Evolutionary conservation across 768 basidiomycete genomes (phyloP).

Genomic region (Termitomyces eurrhizus): DNA sequence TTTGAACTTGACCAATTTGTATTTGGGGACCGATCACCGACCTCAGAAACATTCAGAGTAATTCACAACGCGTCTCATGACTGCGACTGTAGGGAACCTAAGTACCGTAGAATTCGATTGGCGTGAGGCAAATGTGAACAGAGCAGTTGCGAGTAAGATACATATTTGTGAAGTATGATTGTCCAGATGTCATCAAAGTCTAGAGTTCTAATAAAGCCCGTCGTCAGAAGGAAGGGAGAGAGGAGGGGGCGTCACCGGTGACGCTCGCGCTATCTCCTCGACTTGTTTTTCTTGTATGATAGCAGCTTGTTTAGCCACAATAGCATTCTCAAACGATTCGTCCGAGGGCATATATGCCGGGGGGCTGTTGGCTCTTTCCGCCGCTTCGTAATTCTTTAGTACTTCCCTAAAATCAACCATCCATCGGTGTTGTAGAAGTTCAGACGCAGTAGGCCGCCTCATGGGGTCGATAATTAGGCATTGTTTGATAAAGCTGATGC

Average conservation of each 20-base stretch:
- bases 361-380: slow-evolving; percentile 49
- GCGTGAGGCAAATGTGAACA: not conserved
- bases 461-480: slow-evolving; percentile 88
- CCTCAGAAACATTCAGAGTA: not conserved
- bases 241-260: slow-evolving; percentile 46
- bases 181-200: not conserved
- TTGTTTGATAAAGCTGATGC: slow-evolving; percentile 90
- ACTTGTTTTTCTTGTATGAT: slow-evolving; percentile 58
- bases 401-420: slow-evolving; percentile 79
- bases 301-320: slow-evolving; percentile 53
- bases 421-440: slow-evolving; percentile 89
- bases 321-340: slow-evolving; percentile 45
- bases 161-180: not conserved
- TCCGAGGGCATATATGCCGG: slow-evolving; percentile 43
- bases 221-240: slow-evolving; percentile 20
- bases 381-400: slow-evolving; percentile 63
- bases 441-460: slow-evolving; percentile 76
- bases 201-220: slow-evolving; percentile 1
- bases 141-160: not conserved
- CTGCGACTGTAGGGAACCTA: not conserved
- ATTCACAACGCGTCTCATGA: not conserved
- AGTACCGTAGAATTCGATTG: not conserved
- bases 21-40: not conserved
- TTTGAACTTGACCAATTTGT: not conserved
- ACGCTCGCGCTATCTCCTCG: slow-evolving; percentile 47